These are phyloP conservation scores for Gaultheria prostrata DNA, from an alignment of 148 eudicot genomes.

Conservation along the genomic window DNA sequence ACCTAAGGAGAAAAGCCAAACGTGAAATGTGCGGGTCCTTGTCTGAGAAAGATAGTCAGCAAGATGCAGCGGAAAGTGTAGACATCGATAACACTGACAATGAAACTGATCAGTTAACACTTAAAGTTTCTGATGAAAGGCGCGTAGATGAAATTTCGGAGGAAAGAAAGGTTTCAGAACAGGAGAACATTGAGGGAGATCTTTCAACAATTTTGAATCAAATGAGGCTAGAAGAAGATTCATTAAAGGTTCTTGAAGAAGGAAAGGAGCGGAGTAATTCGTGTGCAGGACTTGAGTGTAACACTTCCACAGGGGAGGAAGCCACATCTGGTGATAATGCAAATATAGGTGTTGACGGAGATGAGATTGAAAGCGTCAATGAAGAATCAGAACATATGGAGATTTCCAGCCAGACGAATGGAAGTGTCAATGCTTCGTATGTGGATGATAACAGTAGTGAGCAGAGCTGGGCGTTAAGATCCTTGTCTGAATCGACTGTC, in stretches of 20 bases:
- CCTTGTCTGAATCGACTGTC: constrained; percentile 86
- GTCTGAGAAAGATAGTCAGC: constrained; percentile 47
- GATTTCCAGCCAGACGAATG: constrained; percentile 40
- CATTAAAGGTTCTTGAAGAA: constrained; percentile 24
- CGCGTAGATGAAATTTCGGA: constrained; percentile 24
- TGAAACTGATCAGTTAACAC: constrained; percentile 21
- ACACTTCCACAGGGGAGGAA: constrained; percentile 1
- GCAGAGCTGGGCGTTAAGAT: constrained; percentile 84
- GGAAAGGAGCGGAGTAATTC: constrained; percentile 20
- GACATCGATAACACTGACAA: constrained; percentile 31
- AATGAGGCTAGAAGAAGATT: constrained; percentile 69
- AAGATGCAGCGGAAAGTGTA: constrained; percentile 27
- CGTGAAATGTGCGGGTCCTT: constrained; percentile 54
- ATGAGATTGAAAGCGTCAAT: constrained; percentile 16
- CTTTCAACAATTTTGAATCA: constrained; percentile 54
- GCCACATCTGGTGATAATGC: constrained; percentile 11
- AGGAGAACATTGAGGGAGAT: constrained; percentile 30
- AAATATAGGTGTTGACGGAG: constrained; percentile 29
- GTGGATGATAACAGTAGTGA: constrained; percentile 78
- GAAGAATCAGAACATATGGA: constrained; percentile 44
- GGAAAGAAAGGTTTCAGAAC: constrained; percentile 20
- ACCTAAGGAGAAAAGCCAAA: constrained; percentile 72
- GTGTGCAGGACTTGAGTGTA: constrained; percentile 15
- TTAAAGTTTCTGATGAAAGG: constrained; percentile 27
- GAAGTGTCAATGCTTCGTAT: constrained; percentile 47